Percentiles rank a stretch among this genome's conserved stretches.
Evolutionary conservation across 2,329 filamentous ascomycete genomes (phyloP).

Genomic region (Neofusicoccum kwambonambiense): DNA sequence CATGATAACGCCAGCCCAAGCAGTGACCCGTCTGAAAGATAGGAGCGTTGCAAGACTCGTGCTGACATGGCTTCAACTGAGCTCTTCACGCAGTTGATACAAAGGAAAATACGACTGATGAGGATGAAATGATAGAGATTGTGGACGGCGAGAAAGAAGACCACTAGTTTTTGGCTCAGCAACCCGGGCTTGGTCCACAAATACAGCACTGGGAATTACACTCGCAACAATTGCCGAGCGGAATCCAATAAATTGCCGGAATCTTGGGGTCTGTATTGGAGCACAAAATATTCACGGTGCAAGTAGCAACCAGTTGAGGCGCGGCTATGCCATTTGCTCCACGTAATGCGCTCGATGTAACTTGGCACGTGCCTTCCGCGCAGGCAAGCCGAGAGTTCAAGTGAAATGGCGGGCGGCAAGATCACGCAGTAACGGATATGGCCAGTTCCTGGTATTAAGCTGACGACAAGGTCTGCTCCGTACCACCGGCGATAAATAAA

Average conservation of each 20-base stretch:
- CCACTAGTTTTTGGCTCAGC: neutral
- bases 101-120: too few species aligned
- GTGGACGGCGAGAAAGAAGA: too few species aligned
- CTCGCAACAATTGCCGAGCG: neutral
- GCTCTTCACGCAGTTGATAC: too few species aligned
- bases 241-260: too few species aligned
- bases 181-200: neutral
- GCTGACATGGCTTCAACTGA: too few species aligned
- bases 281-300: too few species aligned
- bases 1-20: neutral
- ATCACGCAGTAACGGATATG: neutral
- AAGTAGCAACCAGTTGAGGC: neutral
- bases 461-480: neutral
- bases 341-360: neutral
- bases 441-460: too few species aligned
- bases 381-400: neutral
- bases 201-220: neutral
- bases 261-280: too few species aligned
- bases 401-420: neutral
- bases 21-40: too few species aligned
- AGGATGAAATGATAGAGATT: too few species aligned
- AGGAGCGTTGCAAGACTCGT: too few species aligned
- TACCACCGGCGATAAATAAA: too few species aligned
- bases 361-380: neutral
- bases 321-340: neutral